These are phyloP conservation scores for Amphirosellinia nigrospora DNA, from an alignment of 495 filamentous ascomycete species.

Conservation along the genomic window DNA sequence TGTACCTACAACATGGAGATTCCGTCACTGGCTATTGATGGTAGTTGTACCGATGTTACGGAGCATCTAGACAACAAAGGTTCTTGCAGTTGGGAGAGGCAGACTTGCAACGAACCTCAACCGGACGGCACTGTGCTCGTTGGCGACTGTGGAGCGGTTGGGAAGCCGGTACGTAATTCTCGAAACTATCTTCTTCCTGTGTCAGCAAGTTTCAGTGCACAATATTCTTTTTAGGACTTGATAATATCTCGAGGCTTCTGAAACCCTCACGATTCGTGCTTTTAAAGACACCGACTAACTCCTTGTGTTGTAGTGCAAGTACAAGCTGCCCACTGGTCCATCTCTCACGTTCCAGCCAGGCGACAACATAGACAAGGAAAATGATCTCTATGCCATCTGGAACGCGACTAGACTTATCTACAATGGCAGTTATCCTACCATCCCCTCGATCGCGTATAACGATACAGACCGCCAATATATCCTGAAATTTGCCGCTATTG, in stretches of 20 bases:
- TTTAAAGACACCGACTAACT: too few species aligned
- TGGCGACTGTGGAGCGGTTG: neutral
- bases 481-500: neutral
- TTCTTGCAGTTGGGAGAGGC: neutral
- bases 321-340: neutral
- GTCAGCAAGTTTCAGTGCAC: too few species aligned
- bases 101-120: neutral
- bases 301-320: neutral
- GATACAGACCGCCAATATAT: neutral
- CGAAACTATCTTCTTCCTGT: too few species aligned
- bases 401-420: neutral
- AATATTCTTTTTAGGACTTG: too few species aligned
- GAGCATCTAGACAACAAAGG: neutral
- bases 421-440: neutral
- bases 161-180: too few species aligned
- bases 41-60: neutral
- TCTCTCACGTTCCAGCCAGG: conserved; percentile 1
- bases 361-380: neutral
- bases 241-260: too few species aligned
- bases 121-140: neutral
- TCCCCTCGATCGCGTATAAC: neutral
- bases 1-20: neutral
- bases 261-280: too few species aligned
- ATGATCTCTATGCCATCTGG: neutral
- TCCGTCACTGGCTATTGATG: neutral